Percentiles rank a stretch among this genome's conserved stretches.
phyloP scores from a whole-genome alignment of 257 asterid genomes.

The Solanum chiquidenum region DNA sequence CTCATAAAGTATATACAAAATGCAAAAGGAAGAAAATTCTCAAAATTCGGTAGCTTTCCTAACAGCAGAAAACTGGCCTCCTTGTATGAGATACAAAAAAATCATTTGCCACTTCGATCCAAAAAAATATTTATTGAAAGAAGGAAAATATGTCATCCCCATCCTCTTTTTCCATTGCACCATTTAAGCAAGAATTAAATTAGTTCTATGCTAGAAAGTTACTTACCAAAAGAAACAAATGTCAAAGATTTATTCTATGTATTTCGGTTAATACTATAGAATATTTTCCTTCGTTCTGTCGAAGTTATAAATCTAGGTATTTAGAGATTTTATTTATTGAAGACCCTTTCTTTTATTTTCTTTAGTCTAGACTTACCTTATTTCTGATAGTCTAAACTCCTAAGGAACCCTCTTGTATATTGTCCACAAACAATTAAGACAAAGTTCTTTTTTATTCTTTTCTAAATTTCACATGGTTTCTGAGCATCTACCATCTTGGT shows the following conservation, averaged over 20 bases:
- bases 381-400: background rate
- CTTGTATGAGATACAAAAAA: background rate
- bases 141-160: background rate
- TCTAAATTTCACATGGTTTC: background rate
- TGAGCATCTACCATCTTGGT: background rate
- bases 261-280: background rate
- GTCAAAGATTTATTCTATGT: background rate
- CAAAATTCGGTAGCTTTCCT: background rate
- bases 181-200: background rate
- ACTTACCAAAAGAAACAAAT: background rate
- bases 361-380: background rate
- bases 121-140: background rate
- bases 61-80: background rate
- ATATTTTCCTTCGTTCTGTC: background rate
- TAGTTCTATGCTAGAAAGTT: background rate
- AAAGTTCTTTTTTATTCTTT: background rate
- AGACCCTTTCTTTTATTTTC: background rate
- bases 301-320: background rate
- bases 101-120: background rate
- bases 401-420: background rate
- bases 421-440: background rate
- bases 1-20: background rate
- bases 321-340: background rate
- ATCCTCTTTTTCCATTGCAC: background rate
- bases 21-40: background rate